Evolutionary conservation across 345 rosid genomes (phyloP).

Genomic region (Syzygium oleosum): DNA sequence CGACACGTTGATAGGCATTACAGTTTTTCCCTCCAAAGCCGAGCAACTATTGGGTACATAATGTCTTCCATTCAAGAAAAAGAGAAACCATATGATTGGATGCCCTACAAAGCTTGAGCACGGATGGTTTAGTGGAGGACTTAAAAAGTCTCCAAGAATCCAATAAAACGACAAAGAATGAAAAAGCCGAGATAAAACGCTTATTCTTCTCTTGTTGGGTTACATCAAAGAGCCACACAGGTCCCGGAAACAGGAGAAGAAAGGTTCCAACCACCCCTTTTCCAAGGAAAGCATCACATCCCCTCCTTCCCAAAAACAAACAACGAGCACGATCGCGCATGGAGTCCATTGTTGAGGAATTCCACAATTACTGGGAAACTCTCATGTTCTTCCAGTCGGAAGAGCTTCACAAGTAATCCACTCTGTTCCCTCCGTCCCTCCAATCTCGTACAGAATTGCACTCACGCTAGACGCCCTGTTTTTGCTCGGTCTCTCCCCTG

Average conservation of each 20-base stretch:
- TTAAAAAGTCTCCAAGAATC: background rate
- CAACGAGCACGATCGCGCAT: background rate
- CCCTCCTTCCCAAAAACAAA: background rate
- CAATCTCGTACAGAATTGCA: background rate
- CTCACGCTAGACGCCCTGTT: background rate
- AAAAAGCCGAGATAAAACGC: background rate
- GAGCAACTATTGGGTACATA: background rate
- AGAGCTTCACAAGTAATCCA: background rate
- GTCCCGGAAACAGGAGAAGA: background rate
- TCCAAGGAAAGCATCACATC: background rate
- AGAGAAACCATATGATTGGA: background rate
- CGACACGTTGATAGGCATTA: background rate
- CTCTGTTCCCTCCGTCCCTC: background rate
- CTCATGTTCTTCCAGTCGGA: background rate
- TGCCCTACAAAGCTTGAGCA: no score
- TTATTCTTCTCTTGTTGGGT: background rate
- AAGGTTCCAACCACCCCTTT: background rate
- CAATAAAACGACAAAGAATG: background rate
- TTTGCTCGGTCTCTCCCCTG: background rate
- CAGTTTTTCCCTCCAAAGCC: background rate
- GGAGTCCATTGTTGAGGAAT: background rate
- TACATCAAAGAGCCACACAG: background rate
- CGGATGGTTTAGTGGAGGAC: no score
- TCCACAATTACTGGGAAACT: background rate
- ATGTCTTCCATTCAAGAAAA: background rate